Percentiles rank a stretch among this genome's conserved stretches.
Evolutionary conservation across 352 stramenopile species (phyloP).

Genomic region (Pythium brassicae): DNA sequence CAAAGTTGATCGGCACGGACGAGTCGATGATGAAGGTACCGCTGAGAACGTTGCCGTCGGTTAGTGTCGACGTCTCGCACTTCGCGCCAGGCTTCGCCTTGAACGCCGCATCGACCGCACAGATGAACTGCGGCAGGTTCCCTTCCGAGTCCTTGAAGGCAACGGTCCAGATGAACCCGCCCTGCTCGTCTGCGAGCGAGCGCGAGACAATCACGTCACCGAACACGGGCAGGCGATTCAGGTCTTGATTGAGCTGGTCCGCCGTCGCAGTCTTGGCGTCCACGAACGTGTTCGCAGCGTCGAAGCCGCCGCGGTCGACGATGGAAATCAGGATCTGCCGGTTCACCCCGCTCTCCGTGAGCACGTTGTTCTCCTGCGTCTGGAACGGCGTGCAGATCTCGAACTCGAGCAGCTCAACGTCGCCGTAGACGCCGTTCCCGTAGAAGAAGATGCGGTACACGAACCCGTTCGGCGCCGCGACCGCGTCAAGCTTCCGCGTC

Average conservation of each 20-base stretch:
- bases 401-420: constrained; percentile 19
- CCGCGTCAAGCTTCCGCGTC: constrained; percentile 31
- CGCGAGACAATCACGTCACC: constrained; percentile 52
- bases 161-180: constrained; percentile 72
- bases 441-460: constrained; percentile 77
- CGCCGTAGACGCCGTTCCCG: constrained; percentile 55
- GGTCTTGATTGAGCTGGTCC: constrained; percentile 34
- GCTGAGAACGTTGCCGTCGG: constrained; percentile 68
- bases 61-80: constrained; percentile 62
- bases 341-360: constrained; percentile 34
- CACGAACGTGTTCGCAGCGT: constrained; percentile 45
- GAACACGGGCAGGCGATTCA: constrained; percentile 56
- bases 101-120: constrained; percentile 43
- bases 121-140: constrained; percentile 72
- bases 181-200: constrained; percentile 61
- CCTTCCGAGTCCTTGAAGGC: constrained; percentile 65
- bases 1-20: constrained; percentile 49
- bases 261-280: constrained; percentile 33
- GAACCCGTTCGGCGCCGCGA: constrained; percentile 44
- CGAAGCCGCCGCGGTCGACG: constrained; percentile 49
- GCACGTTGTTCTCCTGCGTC: constrained; percentile 58
- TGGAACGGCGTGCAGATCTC: constrained; percentile 44
- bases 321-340: constrained; percentile 27
- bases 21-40: constrained; percentile 70
- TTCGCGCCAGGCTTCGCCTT: constrained; percentile 14